Percentiles rank a stretch among this genome's conserved stretches.
Evolutionary conservation across 2,329 filamentous ascomycete species (phyloP).

Genomic region (Pestalotiopsis sp.): DNA sequence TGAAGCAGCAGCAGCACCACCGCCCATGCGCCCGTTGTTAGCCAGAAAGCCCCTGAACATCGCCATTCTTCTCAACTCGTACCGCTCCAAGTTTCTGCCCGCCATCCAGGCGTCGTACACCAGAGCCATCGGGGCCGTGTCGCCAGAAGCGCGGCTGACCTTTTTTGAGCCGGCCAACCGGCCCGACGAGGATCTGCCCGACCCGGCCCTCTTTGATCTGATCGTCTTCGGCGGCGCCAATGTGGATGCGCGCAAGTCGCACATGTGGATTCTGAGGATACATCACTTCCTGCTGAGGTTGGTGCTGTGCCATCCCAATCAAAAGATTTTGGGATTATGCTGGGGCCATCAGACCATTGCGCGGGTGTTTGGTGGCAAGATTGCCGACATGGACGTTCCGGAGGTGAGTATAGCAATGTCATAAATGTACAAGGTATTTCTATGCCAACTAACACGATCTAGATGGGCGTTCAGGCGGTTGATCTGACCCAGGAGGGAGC

Average conservation of each 20-base stretch:
- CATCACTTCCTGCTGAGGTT: conserved; percentile 38
- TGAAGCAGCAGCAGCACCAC: neutral
- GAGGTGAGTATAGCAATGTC: conserved; percentile 30
- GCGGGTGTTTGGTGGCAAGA: conserved; percentile 36
- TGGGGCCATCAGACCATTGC: conserved; percentile 46
- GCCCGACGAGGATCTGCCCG: conserved; percentile 31
- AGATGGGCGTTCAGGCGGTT: conserved; percentile 14
- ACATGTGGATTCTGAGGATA: conserved; percentile 41
- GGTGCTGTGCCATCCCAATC: conserved; percentile 28
- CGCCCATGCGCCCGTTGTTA: no score
- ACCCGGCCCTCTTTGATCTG: conserved; percentile 39
- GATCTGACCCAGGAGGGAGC: conserved; percentile 36
- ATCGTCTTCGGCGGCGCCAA: conserved; percentile 44
- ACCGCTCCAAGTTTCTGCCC: conserved; percentile 33
- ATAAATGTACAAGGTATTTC: neutral
- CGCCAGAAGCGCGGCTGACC: conserved; percentile 27
- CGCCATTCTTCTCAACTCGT: conserved; percentile 39
- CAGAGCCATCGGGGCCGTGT: conserved; percentile 31
- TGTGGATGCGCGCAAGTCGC: conserved; percentile 38
- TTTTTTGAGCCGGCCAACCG: conserved; percentile 38
- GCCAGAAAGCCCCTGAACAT: conserved; percentile 24
- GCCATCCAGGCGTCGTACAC: conserved; percentile 36
- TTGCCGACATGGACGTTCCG: conserved; percentile 36
- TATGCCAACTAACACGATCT: neutral
- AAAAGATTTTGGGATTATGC: conserved; percentile 43